Base-by-base conservation (phyloP, 768 basidiomycete genomes). In the Neoboletus brunneissimus region DNA sequence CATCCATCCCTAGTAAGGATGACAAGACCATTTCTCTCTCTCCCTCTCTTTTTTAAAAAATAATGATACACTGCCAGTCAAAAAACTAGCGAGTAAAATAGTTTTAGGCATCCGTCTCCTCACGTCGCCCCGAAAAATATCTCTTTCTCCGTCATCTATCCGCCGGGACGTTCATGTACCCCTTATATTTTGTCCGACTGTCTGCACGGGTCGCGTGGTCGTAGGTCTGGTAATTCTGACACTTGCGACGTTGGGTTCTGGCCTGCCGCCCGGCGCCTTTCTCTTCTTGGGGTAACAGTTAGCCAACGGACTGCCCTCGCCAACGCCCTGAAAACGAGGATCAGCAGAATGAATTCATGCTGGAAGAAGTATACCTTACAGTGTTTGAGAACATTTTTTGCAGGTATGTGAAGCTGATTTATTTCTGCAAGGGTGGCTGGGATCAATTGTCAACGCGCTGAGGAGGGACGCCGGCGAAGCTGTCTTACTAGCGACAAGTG, bases 241-340 rank as follows among this genome's bases (percentile, higher is more conserved):
- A 31, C 20, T 61, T 16, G 51, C 47, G 2, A 58, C 10, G 5
- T 18, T 42, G 9, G 37, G 23, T 0, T 45, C 25, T 16, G 61
- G 58, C 40, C 18, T 56, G 25, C 67, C 66, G 9, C 51, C 40
- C 5, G 51, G 58, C 18, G 20, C 31, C 15, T 48, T 29, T 23
- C 22, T 40, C 5, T 40, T 32, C 31, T 31, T 25, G 18, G 11
- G 7, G 29, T 7, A 27, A 40, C 23, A 7, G 22, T 22, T 10
- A 12, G 12, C 31, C 10, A 27, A 45, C 11, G 2, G 18, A 13
- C 11, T 3, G 1, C 18, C 42, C 18, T 38, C 35, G 8, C 12
- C 15, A 41, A 34, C 12, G 32, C 51, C 18, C 65, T 66, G 40
- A 13, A 35, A 25, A n/a, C 4, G 18, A 52, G 12, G 4, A 15